Evolutionary conservation across 228 moss, liverwort and hornwort species (phyloP), one percentile per base, ranked within the genome.

Genomic region (Sphagnum fallax): DNA sequence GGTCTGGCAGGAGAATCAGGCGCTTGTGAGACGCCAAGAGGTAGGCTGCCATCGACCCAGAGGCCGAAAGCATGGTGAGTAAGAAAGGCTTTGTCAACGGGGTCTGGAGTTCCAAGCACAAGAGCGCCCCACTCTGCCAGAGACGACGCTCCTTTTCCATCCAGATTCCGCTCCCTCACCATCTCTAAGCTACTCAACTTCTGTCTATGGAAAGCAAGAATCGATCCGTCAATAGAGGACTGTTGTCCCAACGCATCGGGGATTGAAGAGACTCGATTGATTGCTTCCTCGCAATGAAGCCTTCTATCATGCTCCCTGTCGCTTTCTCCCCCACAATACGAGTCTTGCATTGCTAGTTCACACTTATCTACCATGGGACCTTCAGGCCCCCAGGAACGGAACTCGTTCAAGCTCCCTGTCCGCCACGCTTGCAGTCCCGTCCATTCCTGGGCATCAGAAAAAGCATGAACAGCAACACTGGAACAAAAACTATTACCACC

Each of bases 41-140:
- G 62, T 67, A 96, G 70, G 53, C 78, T 73, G 16, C 88, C 93
- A n/a, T 81, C 73, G 52, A 70, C 76, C 93, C 91, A 96, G 65
- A 88, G 72, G 55, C 73, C 74, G 72, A 78, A 96, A 9, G 93
- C 96, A 59, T 83, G 84, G 74, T 96, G 93, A 6, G 93, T 96
- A 32, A 93, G 73, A 68, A 76, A 79, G 50, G 93, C 91, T 71
- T 96, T 96, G 77, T 82, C 76, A 10, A 91, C 66, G 13, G 96
- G 96, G 61, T 93, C 86, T 9, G 83, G 68, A 51, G 88, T 88
- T 4, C 70, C 72, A 16, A 96, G 88, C 64, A 93, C 89, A 6
- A 81, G 67, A 64, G 83, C 91, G 67, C 93, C 96, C 93, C 96
- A 96, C 66, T 83, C 91, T 8, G 96, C 96, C 61, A 96, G 76